Evolutionary conservation across 371 early-diverging fungal genomes (phyloP), one percentile per base, ranked within the genome.

Genomic region (Neoconidiobolus thromboides): DNA sequence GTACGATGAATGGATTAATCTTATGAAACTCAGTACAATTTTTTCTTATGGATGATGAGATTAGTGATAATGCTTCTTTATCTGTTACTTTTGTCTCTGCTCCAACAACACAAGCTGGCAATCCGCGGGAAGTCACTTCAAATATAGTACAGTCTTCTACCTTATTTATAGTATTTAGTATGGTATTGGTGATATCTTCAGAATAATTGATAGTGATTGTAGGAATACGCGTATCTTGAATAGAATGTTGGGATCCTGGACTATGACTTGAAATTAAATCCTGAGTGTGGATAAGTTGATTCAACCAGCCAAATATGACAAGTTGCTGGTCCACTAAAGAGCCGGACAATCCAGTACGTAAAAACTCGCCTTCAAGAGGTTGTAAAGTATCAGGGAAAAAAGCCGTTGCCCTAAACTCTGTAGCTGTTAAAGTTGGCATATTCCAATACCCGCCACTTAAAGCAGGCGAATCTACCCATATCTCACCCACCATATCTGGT

Each of bases 391-490:
- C 74, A 0, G 79, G 73, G 1, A 81, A 55, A 26, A 74, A 61
- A 1, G 82, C 79, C 1, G 72, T 69, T 0, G 86, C 89, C 51
- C 79, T 77, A 66, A 87, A 89, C 1, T 86, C 77, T 10, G 77
- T 74, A 44, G 84, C 80, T 0, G 80, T 83, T 42, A 84, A 76
- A 58, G 76, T 77, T 2, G 86, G 83, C 41, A 89, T 70, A 9
- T 75, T 82, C 87, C 86, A 89, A 70, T 89, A 89, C 1, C 86
- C 86, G 41, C 80, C 81, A 3, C 84, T 81, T 38, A 89, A 65
- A 5, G 79, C 78, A 12, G 83, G 85, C 0, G 82, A 78, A 64
- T 82, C 80, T 3, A 88, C 74, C 88, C 90, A 90, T 14, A 91
- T 75, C 68, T 91, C 92, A 42, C 92, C 92, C 41, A 90, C 76